These are phyloP conservation scores for Effrenium voratum DNA, from an alignment of 73 alveolate genomes.

Conservation along the genomic window DNA sequence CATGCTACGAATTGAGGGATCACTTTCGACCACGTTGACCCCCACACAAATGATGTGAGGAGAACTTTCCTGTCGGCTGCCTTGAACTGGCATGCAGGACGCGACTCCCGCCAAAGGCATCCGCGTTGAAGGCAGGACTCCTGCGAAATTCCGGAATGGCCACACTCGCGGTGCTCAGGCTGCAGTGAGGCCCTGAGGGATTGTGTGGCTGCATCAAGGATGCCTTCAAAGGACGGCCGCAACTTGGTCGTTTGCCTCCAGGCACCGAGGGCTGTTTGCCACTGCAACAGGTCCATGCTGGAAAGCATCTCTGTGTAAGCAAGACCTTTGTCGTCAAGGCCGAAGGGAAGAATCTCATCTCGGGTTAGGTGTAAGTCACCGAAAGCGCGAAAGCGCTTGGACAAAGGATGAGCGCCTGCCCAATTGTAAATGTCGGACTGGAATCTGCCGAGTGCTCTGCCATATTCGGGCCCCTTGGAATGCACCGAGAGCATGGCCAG, in stretches of 20 bases:
- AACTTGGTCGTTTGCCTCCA: not conserved
- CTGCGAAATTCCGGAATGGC: not conserved
- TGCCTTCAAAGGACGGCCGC: not conserved
- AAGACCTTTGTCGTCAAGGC: not conserved
- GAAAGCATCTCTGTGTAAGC: not conserved
- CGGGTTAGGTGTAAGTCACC: constrained; percentile 1
- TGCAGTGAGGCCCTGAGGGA: not conserved
- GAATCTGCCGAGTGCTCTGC: not conserved
- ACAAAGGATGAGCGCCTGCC: constrained; percentile 20
- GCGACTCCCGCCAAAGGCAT: not conserved
- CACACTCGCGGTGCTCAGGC: not conserved
- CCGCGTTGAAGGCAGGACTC: not conserved
- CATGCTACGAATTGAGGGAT: constrained; percentile 9
- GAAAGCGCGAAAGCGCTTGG: not conserved
- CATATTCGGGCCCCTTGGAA: constrained; percentile 12
- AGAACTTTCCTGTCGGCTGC: not conserved
- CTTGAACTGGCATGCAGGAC: not conserved
- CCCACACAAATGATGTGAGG: constrained; percentile 15
- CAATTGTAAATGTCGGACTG: not conserved
- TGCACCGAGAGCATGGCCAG: constrained; percentile 20
- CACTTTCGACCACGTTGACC: not conserved
- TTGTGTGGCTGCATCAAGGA: not conserved
- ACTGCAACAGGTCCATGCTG: not conserved
- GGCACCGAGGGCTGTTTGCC: not conserved
- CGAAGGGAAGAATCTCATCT: not conserved